Conservation (phyloP, 2,329 filamentous ascomycete genomes). For the Alternaria sp. region DNA sequence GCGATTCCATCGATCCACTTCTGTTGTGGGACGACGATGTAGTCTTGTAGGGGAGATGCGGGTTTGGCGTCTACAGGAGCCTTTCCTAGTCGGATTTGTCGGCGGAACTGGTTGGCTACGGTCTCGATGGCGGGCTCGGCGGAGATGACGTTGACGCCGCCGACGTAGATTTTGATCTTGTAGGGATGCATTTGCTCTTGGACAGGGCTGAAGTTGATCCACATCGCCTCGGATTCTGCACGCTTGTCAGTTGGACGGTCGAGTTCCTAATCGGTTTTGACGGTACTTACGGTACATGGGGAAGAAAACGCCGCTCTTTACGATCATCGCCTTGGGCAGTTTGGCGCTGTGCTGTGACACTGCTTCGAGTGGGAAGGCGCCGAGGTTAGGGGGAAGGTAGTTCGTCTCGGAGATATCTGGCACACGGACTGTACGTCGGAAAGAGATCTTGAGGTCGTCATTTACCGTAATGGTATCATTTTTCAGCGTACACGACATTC, state of each 20-base stretch:
- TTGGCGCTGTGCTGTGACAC: conserved; percentile 29
- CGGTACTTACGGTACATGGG: conserved; percentile 57
- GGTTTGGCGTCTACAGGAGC: neutral
- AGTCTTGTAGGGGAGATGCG: conserved; percentile 47
- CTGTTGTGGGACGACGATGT: conserved; percentile 51
- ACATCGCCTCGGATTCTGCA: conserved; percentile 52
- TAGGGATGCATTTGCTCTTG: conserved; percentile 25
- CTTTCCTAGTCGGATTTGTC: neutral
- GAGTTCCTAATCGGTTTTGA: too few species aligned
- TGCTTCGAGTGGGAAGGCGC: conserved; percentile 15
- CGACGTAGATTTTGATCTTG: conserved; percentile 50
- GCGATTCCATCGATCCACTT: conserved; percentile 54
- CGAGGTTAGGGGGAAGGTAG: conserved; percentile 18
- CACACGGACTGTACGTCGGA: conserved; percentile 24
- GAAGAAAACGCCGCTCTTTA: conserved; percentile 55
- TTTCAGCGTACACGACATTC: neutral
- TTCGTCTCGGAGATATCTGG: conserved; percentile 39
- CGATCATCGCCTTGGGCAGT: conserved; percentile 44
- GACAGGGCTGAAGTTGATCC: conserved; percentile 44
- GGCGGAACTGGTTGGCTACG: neutral
- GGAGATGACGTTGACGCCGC: conserved; percentile 53
- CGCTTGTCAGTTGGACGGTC: neutral
- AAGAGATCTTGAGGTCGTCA: conserved; percentile 18
- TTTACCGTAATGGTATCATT: conserved; percentile 7
- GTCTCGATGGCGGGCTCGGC: conserved; percentile 32